Evolutionary conservation across 805 yeast genomes (phyloP).

Genomic region (Lachancea cidri): DNA sequence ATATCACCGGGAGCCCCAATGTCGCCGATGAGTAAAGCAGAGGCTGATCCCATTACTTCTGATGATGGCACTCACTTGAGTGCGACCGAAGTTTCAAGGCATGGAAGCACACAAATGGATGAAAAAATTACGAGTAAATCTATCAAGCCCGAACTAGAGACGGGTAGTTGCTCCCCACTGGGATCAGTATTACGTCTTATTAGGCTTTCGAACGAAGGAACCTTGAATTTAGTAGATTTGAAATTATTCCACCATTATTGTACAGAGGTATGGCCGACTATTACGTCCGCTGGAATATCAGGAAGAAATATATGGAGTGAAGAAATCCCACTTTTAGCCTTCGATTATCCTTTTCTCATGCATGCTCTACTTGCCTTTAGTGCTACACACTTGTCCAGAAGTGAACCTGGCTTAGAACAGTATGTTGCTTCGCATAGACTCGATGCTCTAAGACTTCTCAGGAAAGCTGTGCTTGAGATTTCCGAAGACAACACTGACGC

Average conservation of each 20-base stretch:
- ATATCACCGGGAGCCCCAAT: constrained; percentile 25
- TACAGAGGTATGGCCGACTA: constrained; percentile 76
- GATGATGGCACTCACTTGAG: constrained; percentile 6
- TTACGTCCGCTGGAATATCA: constrained; percentile 86
- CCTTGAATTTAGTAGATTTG: constrained; percentile 67
- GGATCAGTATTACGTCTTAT: constrained; percentile 20
- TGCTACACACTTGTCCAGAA: constrained; percentile 83
- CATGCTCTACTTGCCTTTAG: constrained; percentile 86
- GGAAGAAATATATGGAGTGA: constrained; percentile 76
- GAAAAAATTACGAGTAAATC: constrained; percentile 15
- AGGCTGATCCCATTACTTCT: background rate
- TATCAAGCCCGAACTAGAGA: constrained; percentile 16
- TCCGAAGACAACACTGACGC: constrained; percentile 87
- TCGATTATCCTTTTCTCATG: constrained; percentile 85
- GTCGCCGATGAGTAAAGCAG: constrained; percentile 19
- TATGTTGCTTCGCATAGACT: constrained; percentile 83
- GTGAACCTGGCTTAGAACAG: constrained; percentile 69
- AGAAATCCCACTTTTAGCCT: constrained; percentile 84
- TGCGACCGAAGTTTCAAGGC: constrained; percentile 14
- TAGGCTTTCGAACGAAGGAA: constrained; percentile 27
- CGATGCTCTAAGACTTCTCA: constrained; percentile 70
- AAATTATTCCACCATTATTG: constrained; percentile 84
- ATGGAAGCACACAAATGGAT: constrained; percentile 6
- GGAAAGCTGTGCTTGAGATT: constrained; percentile 83
- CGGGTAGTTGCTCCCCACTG: constrained; percentile 10